phyloP scores from a whole-genome alignment of 441 rosid species.

The Adansonia rubrostipa region DNA sequence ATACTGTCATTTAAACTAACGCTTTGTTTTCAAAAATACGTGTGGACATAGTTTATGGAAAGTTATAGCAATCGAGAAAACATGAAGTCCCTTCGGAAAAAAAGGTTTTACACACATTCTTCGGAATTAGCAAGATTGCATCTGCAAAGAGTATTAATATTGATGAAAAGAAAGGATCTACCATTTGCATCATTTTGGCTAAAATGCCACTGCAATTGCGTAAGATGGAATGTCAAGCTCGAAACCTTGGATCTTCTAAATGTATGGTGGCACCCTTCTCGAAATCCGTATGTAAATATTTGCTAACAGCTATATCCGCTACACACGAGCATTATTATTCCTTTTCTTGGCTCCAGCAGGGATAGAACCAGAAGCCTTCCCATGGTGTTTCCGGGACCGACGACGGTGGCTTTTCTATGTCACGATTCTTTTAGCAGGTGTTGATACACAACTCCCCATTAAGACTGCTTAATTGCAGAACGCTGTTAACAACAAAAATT shows the following conservation, averaged over 20 bases:
- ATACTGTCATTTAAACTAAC: too few relatives aligned
- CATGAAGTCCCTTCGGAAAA: neutral
- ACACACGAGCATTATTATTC: conserved; percentile 44
- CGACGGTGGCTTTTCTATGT: conserved; percentile 41
- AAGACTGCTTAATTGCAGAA: conserved; percentile 20
- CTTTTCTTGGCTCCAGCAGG: conserved; percentile 47
- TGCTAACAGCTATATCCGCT: conserved; percentile 56
- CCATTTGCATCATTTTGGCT: conserved; percentile 53
- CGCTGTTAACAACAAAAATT: conserved; percentile 30
- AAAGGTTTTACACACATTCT: neutral
- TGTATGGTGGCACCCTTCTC: conserved; percentile 51
- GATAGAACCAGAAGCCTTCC: conserved; percentile 45
- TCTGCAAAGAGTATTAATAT: neutral
- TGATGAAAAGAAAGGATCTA: conserved; percentile 20
- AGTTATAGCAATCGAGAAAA: neutral
- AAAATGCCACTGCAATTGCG: conserved; percentile 63
- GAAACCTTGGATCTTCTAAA: conserved; percentile 57
- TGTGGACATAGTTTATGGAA: neutral
- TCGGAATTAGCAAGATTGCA: neutral
- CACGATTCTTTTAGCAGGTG: conserved; percentile 47
- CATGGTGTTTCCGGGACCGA: conserved; percentile 46
- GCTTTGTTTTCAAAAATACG: too few relatives aligned
- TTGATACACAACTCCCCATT: conserved; percentile 84
- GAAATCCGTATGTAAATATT: conserved; percentile 53
- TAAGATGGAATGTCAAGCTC: conserved; percentile 56